Base-by-base conservation (phyloP, 805 yeast species). In the Clavispora santaluciae region DNA sequence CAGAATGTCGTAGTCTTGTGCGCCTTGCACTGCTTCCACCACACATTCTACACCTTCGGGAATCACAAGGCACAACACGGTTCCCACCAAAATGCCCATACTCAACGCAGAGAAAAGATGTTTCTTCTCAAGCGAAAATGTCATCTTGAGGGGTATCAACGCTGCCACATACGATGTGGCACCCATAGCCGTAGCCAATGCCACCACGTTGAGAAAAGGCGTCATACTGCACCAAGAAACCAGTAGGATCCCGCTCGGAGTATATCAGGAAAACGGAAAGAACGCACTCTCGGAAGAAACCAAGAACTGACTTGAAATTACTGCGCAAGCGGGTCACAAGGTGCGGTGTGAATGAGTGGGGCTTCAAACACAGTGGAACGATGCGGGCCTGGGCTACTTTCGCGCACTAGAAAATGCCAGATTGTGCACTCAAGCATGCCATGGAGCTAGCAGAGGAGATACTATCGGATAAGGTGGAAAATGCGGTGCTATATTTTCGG, bases 1-100 rank as follows among this genome's bases (percentile, higher is more conserved):
- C n/a, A 15, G 20, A 9, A 28, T 20, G 10, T 28, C 20, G 18
- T 28, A 28, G 31, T 15, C 31, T 16, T 28, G n/a, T 8, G 43
- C 24, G 20, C 23, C 36, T 11, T 33, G 9, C 20, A 36, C 22
- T 10, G 57, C 48, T 5, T 48, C 51, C 43, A 60, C 63, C 33
- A 73, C 49, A 5, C 72, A 68, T 45, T 72, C 77, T 15, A 77
- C 64, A 3, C 86, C 87, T 55, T 83, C 89, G 1, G 88, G 88
- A 15, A 83, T 69, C 20, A 83, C 75, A 13, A 83, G 64, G 8
- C 74, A 65, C 40, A 81, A 57, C 1, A 83, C 70, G 0, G 87
- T 75, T 5, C 86, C 80, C 5, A 81, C 61, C 39, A 83, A 64
- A 16, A 83, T 61, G 1, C 88, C 88, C 50, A 73, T 68, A 40